Evolutionary conservation across 2,329 filamentous ascomycete genomes (phyloP).

Genomic region (Neurospora sp.): DNA sequence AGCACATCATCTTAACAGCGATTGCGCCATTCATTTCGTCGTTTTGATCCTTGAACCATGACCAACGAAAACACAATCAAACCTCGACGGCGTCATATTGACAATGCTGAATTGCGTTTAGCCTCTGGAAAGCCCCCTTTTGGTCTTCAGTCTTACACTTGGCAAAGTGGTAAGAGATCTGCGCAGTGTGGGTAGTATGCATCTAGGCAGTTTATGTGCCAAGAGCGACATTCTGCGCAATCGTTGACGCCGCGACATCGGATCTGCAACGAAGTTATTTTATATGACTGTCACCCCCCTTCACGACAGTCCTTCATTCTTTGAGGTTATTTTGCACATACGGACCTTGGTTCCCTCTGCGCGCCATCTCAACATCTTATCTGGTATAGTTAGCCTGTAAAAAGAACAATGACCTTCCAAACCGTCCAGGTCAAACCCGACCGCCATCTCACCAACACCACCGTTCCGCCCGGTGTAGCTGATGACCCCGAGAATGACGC

Average conservation of each 20-base stretch:
- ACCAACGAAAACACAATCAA: not conserved
- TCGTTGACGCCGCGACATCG: not conserved
- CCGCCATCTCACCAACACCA: not conserved
- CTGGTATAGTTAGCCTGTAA: not conserved
- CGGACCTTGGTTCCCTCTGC: not conserved
- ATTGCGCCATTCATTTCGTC: not conserved
- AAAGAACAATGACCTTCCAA: not conserved
- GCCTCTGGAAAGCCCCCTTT: not conserved
- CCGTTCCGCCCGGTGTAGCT: not conserved
- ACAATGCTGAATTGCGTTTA: not conserved
- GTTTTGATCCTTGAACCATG: not conserved
- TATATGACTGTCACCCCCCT: not conserved
- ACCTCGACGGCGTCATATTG: not conserved
- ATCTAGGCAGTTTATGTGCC: not conserved
- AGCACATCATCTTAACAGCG: not conserved
- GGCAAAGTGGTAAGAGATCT: not conserved
- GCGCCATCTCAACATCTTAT: not conserved
- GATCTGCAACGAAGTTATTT: not conserved
- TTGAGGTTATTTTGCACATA: not conserved
- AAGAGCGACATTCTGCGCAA: not conserved
- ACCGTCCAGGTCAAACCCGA: not conserved
- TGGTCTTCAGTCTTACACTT: not conserved
- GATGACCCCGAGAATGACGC: not conserved
- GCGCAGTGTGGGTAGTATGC: not conserved
- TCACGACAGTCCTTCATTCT: not conserved